phyloP scores from a whole-genome alignment of 2,329 filamentous ascomycete species.

The Lecanosticta acicola region DNA sequence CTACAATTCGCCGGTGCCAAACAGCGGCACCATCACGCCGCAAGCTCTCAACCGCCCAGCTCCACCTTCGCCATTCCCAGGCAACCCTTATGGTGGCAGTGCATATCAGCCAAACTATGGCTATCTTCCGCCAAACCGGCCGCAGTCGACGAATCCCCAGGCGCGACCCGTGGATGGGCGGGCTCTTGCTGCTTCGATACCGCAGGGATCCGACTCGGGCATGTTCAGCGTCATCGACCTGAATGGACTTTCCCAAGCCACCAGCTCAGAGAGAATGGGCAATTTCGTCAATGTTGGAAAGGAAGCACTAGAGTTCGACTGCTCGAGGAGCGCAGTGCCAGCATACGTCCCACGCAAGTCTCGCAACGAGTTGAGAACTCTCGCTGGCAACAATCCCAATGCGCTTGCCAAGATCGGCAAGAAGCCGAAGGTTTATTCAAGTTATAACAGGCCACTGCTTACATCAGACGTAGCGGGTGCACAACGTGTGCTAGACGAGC shows the following conservation, averaged over 20 bases:
- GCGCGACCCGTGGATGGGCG: constrained; percentile 22
- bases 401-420: constrained; percentile 36
- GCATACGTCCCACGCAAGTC: constrained; percentile 41
- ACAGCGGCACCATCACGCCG: constrained; percentile 27
- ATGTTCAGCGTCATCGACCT: constrained; percentile 40
- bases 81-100: constrained; percentile 12
- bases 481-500: constrained; percentile 19
- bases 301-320: constrained; percentile 37
- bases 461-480: neutral
- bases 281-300: constrained; percentile 42
- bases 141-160: constrained; percentile 3
- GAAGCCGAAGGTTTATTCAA: constrained; percentile 21
- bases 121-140: constrained; percentile 6
- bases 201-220: constrained; percentile 29
- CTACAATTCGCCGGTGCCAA: constrained; percentile 14
- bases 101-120: constrained; percentile 8
- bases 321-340: constrained; percentile 43
- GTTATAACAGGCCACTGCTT: neutral
- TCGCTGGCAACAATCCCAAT: constrained; percentile 39
- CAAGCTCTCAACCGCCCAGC: constrained; percentile 26
- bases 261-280: constrained; percentile 40
- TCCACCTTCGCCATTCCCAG: constrained; percentile 1
- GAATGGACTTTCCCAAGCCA: constrained; percentile 38
- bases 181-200: constrained; percentile 26
- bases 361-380: constrained; percentile 41